These are phyloP conservation scores for Epicoccum sorghinum DNA, from an alignment of 2,329 filamentous ascomycete genomes.

Conservation along the genomic window DNA sequence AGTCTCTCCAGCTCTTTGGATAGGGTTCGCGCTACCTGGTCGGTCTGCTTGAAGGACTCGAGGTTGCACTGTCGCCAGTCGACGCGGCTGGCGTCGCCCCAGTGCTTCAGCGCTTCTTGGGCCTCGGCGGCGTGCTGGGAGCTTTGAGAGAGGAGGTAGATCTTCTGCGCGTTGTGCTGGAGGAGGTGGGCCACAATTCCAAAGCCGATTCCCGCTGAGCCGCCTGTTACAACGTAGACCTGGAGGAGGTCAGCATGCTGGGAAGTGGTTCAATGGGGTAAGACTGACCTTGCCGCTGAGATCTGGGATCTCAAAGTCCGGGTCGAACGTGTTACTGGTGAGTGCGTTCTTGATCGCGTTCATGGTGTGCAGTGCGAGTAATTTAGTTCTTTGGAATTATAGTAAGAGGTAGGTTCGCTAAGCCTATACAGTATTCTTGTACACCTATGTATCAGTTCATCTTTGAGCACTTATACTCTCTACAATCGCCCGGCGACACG, in stretches of 20 bases:
- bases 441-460: background rate
- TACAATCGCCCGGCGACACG: background rate
- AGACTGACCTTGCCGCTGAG: slow-evolving; percentile 44
- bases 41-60: slow-evolving; percentile 53
- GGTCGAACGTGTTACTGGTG: slow-evolving; percentile 48
- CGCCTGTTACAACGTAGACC: slow-evolving; percentile 57
- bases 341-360: slow-evolving; percentile 15
- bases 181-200: slow-evolving; percentile 61
- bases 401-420: no score
- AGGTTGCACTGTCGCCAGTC: slow-evolving; percentile 56
- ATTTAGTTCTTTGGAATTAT: background rate
- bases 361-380: background rate
- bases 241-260: slow-evolving; percentile 16
- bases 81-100: slow-evolving; percentile 54
- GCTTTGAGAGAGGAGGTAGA: slow-evolving; percentile 58
- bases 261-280: accelerated
- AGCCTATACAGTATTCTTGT: background rate
- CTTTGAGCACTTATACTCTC: slow-evolving; percentile 1
- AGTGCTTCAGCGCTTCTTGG: slow-evolving; percentile 49
- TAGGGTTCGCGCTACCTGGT: slow-evolving; percentile 54
- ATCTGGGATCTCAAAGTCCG: slow-evolving; percentile 50
- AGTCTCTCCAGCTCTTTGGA: slow-evolving; percentile 51
- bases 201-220: slow-evolving; percentile 58
- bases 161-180: slow-evolving; percentile 55
- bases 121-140: slow-evolving; percentile 56